Percentiles rank a stretch among this genome's conserved stretches.
Conservation (phyloP, 192 early-diverging fungal genomes). For the Mortierella antarctica region DNA sequence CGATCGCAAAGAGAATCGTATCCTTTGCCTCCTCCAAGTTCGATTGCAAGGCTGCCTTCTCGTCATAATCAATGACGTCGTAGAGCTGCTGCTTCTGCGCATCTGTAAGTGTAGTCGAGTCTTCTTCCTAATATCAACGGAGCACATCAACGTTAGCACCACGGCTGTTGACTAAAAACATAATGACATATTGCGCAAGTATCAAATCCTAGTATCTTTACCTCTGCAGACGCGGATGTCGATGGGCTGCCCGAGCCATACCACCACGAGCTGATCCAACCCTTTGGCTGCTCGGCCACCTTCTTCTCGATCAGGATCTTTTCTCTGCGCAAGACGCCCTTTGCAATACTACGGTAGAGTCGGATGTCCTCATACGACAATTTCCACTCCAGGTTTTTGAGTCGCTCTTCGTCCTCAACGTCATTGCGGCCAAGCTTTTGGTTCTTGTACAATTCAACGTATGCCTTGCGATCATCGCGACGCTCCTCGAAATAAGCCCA, state of each 20-base stretch:
- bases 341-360: slow-evolving; percentile 83
- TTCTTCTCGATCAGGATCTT: slow-evolving; percentile 68
- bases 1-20: slow-evolving; percentile 69
- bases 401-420: slow-evolving; percentile 60
- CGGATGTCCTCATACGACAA: slow-evolving; percentile 92
- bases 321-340: slow-evolving; percentile 77
- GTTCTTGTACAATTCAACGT: slow-evolving; percentile 81
- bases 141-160: not conserved
- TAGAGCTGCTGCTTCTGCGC: slow-evolving; percentile 91
- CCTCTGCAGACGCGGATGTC: slow-evolving; percentile 7
- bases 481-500: slow-evolving; percentile 87
- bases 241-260: slow-evolving; percentile 19
- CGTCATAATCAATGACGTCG: slow-evolving; percentile 95
- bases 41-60: slow-evolving; percentile 67
- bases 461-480: slow-evolving; percentile 80
- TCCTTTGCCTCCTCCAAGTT: slow-evolving; percentile 73
- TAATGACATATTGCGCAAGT: no score
- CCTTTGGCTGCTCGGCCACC: slow-evolving; percentile 52
- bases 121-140: slow-evolving; percentile 32
- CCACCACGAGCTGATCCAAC: slow-evolving; percentile 64
- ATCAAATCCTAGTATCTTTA: not conserved
- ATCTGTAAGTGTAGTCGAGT: slow-evolving; percentile 71
- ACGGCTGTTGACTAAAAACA: not conserved
- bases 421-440: slow-evolving; percentile 60
- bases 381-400: slow-evolving; percentile 78